Conservation (phyloP, 2,329 filamentous ascomycete genomes). For the Myriosclerotinia curreyana region DNA sequence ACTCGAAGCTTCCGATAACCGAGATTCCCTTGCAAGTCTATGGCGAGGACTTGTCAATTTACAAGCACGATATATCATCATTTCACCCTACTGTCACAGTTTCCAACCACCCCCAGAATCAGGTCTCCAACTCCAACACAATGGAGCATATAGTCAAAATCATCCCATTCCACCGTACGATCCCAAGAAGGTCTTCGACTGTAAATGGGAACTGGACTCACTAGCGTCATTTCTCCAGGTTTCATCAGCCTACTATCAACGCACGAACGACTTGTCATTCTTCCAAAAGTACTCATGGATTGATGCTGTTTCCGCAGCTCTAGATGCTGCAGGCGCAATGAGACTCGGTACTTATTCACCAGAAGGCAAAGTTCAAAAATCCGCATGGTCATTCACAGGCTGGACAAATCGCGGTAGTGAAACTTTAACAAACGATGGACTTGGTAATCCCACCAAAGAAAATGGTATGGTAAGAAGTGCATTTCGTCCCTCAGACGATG, state of each 20-base stretch:
- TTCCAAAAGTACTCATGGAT: conserved; percentile 74
- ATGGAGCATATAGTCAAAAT: conserved; percentile 59
- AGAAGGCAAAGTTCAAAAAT: conserved; percentile 52
- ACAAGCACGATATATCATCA: conserved; percentile 64
- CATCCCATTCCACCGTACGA: conserved; percentile 69
- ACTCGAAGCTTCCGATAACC: conserved; percentile 52
- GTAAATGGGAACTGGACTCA: conserved; percentile 93
- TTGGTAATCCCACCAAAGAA: conserved; percentile 72
- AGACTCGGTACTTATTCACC: conserved; percentile 69
- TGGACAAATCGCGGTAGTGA: conserved; percentile 72
- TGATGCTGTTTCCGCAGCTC: conserved; percentile 64
- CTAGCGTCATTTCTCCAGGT: conserved; percentile 82
- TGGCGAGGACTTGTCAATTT: conserved; percentile 70
- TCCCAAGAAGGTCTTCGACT: conserved; percentile 74
- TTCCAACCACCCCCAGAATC: conserved; percentile 83
- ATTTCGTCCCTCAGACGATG: conserved; percentile 87
- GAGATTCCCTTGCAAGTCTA: conserved; percentile 61
- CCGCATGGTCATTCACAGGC: conserved; percentile 74
- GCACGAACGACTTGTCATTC: conserved; percentile 67
- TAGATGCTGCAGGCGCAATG: conserved; percentile 68
- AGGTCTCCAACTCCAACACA: conserved; percentile 55
- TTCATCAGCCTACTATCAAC: conserved; percentile 71
- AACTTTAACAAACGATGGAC: conserved; percentile 72
- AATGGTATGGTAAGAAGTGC: conserved; percentile 83
- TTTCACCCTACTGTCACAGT: conserved; percentile 82